These are phyloP conservation scores for Suillus discolor DNA, from an alignment of 768 basidiomycete genomes.

Conservation along the genomic window DNA sequence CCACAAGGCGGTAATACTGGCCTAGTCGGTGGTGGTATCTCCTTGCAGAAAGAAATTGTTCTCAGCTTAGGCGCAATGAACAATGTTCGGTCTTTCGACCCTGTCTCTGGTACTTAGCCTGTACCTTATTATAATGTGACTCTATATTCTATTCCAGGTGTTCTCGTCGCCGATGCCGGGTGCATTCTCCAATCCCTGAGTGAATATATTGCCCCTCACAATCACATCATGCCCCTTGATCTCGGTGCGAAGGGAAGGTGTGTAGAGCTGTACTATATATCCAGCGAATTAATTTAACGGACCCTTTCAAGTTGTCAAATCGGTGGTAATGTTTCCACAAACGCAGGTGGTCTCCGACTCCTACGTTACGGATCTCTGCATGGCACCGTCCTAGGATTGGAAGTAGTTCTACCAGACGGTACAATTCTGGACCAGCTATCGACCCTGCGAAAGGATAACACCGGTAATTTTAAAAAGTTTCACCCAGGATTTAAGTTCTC, in stretches of 20 bases:
- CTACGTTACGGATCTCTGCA: slow-evolving; percentile 94
- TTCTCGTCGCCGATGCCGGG: slow-evolving; percentile 92
- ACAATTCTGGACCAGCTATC: slow-evolving; percentile 87
- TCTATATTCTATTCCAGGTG: slow-evolving; percentile 51
- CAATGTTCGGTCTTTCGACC: slow-evolving; percentile 79
- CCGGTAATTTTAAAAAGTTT: slow-evolving; percentile 54
- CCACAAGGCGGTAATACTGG: slow-evolving; percentile 99
- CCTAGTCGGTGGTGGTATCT: slow-evolving; percentile 93
- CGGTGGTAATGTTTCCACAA: slow-evolving; percentile 95
- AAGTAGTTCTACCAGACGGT: slow-evolving; percentile 94
- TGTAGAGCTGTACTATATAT: slow-evolving; percentile 12
- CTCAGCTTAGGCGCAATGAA: slow-evolving; percentile 84
- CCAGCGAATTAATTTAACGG: slow-evolving; percentile 8
- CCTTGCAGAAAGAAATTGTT: slow-evolving; percentile 84
- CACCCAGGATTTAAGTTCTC: background rate
- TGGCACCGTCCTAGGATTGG: slow-evolving; percentile 92
- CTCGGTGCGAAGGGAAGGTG: slow-evolving; percentile 95
- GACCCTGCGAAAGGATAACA: slow-evolving; percentile 96
- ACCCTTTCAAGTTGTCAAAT: slow-evolving; percentile 79
- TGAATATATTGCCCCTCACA: slow-evolving; percentile 80
- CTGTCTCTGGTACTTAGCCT: slow-evolving; percentile 65
- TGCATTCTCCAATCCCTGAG: slow-evolving; percentile 89
- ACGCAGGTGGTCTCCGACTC: slow-evolving; percentile 95
- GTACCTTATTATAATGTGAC: slow-evolving; percentile 11
- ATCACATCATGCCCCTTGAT: slow-evolving; percentile 97